phyloP scores from a whole-genome alignment of 2,329 filamentous ascomycete genomes.

The Ceratocystis cacaofunesta region DNA sequence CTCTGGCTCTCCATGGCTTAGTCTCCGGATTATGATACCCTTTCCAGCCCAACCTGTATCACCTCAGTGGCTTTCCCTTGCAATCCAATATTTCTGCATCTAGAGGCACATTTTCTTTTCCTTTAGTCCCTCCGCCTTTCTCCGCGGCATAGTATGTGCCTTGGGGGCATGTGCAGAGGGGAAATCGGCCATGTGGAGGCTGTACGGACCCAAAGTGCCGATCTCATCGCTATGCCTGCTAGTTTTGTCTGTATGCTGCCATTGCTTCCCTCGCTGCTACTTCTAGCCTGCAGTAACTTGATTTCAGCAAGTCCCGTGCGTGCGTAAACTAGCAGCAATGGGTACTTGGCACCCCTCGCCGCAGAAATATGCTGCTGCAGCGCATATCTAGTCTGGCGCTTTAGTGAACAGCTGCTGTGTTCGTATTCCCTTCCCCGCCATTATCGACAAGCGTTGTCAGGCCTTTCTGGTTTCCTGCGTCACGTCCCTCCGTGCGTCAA shows the following conservation, averaged over 20 bases:
- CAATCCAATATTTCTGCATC: background rate
- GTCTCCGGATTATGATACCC: background rate
- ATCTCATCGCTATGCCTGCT: background rate
- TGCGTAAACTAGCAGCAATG: background rate
- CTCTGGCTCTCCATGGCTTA: background rate
- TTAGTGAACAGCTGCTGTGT: background rate
- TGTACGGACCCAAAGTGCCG: background rate
- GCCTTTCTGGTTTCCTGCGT: background rate
- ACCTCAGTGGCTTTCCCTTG: background rate
- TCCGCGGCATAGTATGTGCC: background rate
- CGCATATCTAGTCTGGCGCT: background rate
- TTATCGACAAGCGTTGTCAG: constrained; percentile 1
- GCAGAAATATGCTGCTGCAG: background rate
- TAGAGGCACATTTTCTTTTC: background rate
- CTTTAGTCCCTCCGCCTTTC: background rate
- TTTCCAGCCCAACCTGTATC: background rate
- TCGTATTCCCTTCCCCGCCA: background rate
- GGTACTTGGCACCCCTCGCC: background rate
- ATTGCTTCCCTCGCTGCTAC: background rate
- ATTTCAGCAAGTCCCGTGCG: background rate
- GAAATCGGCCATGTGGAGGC: background rate
- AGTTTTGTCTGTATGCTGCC: background rate
- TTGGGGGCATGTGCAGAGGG: background rate
- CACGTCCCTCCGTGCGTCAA: background rate
- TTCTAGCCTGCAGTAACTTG: background rate